Evolutionary conservation across 1,284 basidiomycete species (phyloP), one percentile per base, ranked within the genome.

Genomic region (Microbotryum scabiosae): DNA sequence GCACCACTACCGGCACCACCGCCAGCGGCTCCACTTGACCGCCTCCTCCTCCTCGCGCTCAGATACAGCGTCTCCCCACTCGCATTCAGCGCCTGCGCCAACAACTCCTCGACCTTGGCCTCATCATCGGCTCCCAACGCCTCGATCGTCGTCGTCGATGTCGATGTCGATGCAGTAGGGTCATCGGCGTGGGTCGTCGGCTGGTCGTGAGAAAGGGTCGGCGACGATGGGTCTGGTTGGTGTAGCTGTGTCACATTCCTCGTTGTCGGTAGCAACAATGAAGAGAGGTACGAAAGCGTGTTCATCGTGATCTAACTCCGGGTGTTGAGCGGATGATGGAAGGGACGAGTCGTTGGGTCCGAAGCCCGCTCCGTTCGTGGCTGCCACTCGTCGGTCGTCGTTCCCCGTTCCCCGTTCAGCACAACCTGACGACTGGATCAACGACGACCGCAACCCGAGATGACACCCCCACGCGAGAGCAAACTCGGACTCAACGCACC

Each of bases 261-360:
- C 5, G 51, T 23, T 21, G 51, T 32, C 2, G 32, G 51, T 0
- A 41, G 25, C 21, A 53, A 16, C 21, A 53, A 41, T 2, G 51
- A 53, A 41, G 51, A 53, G 36, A 53, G 51, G 32, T 53, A 53
- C 21, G 51, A 53, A 16, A 53, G 32, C 14, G 51, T 53, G 14
- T 53, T 53, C 51, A 53, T 53, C 51, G 20, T 25, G 32, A 18
- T 50, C 25, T 26, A 41, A 18, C 12, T 18, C 36, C n/a, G n/a
- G 14, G 36, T 12, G 16, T 41, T 9, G 16, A 4, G 14, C 12
- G 36, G 36, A 41, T 41, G 36, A 41, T 16, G 36, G 16, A 41
- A 18, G 16, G 36, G 8, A 30, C 30, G 30, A 30, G 1, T 30
- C 36, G 36, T 41, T 41, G 14, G 30, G 36, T 41, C 36, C 14